Evolutionary conservation across 176 grass and related monocot genomes (phyloP), one percentile per base, ranked within the genome.

Genomic region (Luzula sylvatica): DNA sequence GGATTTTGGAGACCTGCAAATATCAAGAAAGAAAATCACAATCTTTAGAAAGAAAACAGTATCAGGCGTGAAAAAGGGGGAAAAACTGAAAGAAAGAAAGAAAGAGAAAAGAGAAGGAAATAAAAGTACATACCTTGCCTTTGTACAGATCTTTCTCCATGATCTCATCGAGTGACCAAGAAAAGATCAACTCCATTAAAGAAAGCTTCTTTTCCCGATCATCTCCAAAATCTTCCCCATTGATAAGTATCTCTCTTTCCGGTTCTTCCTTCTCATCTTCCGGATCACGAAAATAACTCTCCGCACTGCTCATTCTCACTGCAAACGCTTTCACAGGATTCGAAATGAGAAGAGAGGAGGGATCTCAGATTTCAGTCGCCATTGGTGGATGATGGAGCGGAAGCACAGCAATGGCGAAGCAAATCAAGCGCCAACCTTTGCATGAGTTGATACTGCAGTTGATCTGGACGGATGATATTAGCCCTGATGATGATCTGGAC

Each of bases 111-210:
- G 35, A 1, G 21, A 53, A 5, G 3, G 56, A 11, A 11, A 38
- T 26, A 39, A 12, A 38, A 53, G 25, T 43, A 16, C 13, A 72
- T 43, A 87, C 82, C 82, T 82, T 82, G 65, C 62, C 68, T 5
- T 72, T 72, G 56, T 81, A 66, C n/a, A 87, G 52, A 55, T 82
- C 77, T 70, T 70, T 77, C 72, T 77, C 32, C 11, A 82, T 65
- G 60, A 82, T 69, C 59, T 82, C 56, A 18, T 87, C 77, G 5
- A 82, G 65, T 22, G 82, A 82, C 82, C 82, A 87, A 22, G 82
- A 65, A 50, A 87, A 70, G 46, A 87, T 78, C 18, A 63, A 41
- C 20, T 82, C 61, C 72, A 66, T 69, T 45, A 87, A 72, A 41
- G 40, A 23, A 69, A 50, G 56, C 23, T 15, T 20, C 23, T 29